phyloP scores from a whole-genome alignment of 2,329 filamentous ascomycete species.

The Talaromyces funiculosus region DNA sequence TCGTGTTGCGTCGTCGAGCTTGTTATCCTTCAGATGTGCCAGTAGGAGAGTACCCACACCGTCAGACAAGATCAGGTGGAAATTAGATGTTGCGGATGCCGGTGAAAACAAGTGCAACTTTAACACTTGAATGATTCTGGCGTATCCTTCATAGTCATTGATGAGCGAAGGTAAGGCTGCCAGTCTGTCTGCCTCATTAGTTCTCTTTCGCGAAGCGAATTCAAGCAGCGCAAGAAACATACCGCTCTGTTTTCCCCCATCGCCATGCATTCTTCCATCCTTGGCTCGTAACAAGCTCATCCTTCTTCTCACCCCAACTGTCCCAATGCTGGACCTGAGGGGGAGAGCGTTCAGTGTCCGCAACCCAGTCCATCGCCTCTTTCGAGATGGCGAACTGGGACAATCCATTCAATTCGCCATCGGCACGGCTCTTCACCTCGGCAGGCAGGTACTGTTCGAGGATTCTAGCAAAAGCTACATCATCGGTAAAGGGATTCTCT shows the following conservation, averaged over 20 bases:
- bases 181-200: background rate
- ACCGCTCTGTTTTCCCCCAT: constrained; percentile 30
- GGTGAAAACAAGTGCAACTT: constrained; percentile 17
- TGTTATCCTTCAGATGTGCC: constrained; percentile 7
- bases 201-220: background rate
- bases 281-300: constrained; percentile 57
- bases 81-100: constrained; percentile 7
- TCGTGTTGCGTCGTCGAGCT: constrained; percentile 10
- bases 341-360: constrained; percentile 60
- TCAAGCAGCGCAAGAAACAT: background rate
- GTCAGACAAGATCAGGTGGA: constrained; percentile 4
- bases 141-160: background rate
- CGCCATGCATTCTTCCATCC: constrained; percentile 52
- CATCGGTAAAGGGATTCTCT: background rate
- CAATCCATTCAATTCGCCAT: background rate
- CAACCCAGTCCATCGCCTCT: constrained; percentile 19
- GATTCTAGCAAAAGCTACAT: constrained; percentile 1
- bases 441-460: background rate
- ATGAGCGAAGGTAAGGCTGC: background rate
- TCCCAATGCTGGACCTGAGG: constrained; percentile 57
- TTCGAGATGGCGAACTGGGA: background rate
- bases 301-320: constrained; percentile 56
- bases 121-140: constrained; percentile 24
- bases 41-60: background rate
- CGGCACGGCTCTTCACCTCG: background rate